phyloP scores from a whole-genome alignment of 1,284 basidiomycete species.

The Abortiporus biennis region DNA sequence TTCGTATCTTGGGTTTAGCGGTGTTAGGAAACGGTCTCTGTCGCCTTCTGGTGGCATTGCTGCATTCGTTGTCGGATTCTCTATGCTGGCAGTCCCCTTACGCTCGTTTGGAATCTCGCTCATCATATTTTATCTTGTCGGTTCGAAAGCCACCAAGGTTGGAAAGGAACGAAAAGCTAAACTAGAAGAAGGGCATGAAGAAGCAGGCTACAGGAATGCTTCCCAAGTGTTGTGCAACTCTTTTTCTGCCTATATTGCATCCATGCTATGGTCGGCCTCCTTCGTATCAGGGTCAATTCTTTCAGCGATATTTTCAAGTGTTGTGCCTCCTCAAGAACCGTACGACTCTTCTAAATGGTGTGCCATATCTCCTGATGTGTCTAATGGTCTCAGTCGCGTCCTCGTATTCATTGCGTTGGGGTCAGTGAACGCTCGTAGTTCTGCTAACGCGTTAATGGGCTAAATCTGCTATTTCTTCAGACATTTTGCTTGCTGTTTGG shows the following conservation, averaged over 20 bases:
- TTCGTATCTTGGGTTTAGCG: slow-evolving; percentile 39
- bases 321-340: slow-evolving; percentile 9
- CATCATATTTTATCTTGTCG: slow-evolving; percentile 79
- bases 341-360: slow-evolving; percentile 44
- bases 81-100: slow-evolving; percentile 55
- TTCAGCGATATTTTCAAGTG: slow-evolving; percentile 13
- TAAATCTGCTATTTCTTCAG: slow-evolving; percentile 33
- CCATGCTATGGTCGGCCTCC: slow-evolving; percentile 56
- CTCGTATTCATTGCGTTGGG: slow-evolving; percentile 67
- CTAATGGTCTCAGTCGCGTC: slow-evolving; percentile 45
- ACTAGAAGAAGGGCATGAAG: slow-evolving; percentile 76
- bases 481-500: slow-evolving; percentile 79
- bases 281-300: slow-evolving; percentile 38
- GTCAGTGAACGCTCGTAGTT: slow-evolving; percentile 33
- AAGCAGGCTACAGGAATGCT: slow-evolving; percentile 64
- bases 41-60: slow-evolving; percentile 69
- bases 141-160: slow-evolving; percentile 83
- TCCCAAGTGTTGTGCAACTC: slow-evolving; percentile 83
- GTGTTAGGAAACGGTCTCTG: slow-evolving; percentile 52
- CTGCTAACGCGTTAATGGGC: not conserved
- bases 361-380: slow-evolving; percentile 34
- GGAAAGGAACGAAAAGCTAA: slow-evolving; percentile 64
- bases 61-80: slow-evolving; percentile 71
- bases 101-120: slow-evolving; percentile 68
- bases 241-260: slow-evolving; percentile 61